Conservation (phyloP, 78 protist genomes). For the Guillardia theta region DNA sequence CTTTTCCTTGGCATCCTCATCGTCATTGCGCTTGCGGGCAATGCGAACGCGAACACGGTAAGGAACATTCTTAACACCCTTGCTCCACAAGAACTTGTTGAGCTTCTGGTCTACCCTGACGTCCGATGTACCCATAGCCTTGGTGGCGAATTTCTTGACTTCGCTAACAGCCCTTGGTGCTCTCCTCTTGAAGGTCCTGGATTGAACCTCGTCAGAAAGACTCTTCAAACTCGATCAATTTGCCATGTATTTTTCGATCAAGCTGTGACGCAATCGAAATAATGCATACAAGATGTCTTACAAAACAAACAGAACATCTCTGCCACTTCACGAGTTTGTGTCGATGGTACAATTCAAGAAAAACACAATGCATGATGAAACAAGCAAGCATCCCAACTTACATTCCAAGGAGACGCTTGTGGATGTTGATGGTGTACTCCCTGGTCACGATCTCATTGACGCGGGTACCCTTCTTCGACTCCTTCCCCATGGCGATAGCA, state of each 20-base stretch:
- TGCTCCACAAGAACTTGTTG: constrained; percentile 83
- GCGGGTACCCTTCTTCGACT: not conserved
- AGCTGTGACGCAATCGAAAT: too few relatives aligned
- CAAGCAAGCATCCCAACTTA: not conserved
- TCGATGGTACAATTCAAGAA: not conserved
- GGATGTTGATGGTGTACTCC: constrained; percentile 88
- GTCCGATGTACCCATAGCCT: constrained; percentile 86
- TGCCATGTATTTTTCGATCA: too few relatives aligned
- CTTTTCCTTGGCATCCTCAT: constrained; percentile 86
- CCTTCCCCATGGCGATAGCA: constrained; percentile 39
- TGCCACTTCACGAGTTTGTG: not conserved
- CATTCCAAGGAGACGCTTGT: constrained; percentile 78
- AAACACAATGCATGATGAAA: too few relatives aligned
- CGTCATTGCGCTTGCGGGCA: constrained; percentile 85
- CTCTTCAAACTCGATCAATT: too few relatives aligned
- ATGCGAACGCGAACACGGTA: constrained; percentile 88
- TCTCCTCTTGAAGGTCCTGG: constrained; percentile 84
- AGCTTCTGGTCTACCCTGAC: constrained; percentile 83
- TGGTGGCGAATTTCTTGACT: constrained; percentile 75
- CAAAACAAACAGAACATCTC: not conserved
- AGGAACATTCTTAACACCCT: constrained; percentile 85
- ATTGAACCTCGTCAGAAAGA: not conserved
- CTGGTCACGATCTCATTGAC: constrained; percentile 62
- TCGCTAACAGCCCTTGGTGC: constrained; percentile 89
- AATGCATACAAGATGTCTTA: too few relatives aligned